Evolutionary conservation across 1,139 yeast species (phyloP), one percentile per base, ranked within the genome.

Genomic region (Magnusiomyces fungicola): DNA sequence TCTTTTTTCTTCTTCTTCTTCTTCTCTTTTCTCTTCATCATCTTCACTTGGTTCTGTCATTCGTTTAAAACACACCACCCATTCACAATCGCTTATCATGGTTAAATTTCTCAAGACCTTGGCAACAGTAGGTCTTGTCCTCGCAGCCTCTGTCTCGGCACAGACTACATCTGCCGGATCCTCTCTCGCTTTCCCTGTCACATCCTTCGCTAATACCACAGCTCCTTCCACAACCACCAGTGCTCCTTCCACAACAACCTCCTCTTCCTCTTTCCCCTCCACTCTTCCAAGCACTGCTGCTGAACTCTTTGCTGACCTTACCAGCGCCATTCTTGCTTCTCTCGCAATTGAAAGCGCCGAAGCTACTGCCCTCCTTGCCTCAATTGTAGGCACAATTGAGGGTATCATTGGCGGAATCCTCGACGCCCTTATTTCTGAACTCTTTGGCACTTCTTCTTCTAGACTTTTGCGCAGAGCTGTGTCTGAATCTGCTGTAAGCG

Each of bases 111-210:
- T n/a, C n/a, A n/a, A n/a, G n/a, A n/a, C n/a, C n/a, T n/a, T n/a
- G n/a, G n/a, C n/a, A n/a, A n/a, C n/a, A n/a, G n/a, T n/a, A n/a
- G n/a, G n/a, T 54, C 30, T 25, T 37, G 18, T 41, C 48, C 16
- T 43, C 44, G 12, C 38, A 47, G 14, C 24, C 42, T 40, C 18
- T 36, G 12, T 39, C 43, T 1, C 16, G 18, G 7, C 32, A 43
- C 39, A 16, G n/a, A 12, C 18, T 46, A 16, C 30, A 7, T 27
- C 30, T 12, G 12, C 30, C 12, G 30, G 30, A 7, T 7, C 30
- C 12, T 27, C 30, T 27, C 10, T 7, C 30, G 7, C 30, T 27
- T 7, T 12, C 12, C 7, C 30, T 12, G 30, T 7, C 30, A 27
- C 30, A 7, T 27, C 30, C 30, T 7, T 7, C 12, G 7, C 30